Evolutionary conservation across 352 stramenopile genomes (phyloP).

Genomic region (Hyaloperonospora arabidopsidis): DNA sequence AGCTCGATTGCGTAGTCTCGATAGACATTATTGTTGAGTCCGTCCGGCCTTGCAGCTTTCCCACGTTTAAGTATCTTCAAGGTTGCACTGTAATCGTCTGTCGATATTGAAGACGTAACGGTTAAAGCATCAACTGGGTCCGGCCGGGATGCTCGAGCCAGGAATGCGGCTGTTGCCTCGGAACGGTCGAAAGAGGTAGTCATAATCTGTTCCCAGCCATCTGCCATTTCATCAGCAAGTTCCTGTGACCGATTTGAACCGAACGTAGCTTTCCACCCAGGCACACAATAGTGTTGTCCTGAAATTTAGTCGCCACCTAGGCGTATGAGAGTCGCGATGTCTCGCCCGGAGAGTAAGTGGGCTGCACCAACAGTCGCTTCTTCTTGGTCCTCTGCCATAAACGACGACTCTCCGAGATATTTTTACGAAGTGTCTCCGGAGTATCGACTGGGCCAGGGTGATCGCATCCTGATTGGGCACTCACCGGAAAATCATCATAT

Average conservation of each 20-base stretch:
- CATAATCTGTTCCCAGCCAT: background rate
- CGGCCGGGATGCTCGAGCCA: background rate
- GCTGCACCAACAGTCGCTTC: background rate
- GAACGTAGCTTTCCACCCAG: background rate
- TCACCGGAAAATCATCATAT: background rate
- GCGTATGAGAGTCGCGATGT: background rate
- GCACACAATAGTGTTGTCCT: background rate
- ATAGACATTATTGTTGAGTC: too few species aligned
- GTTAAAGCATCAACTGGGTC: background rate
- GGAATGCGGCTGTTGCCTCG: background rate
- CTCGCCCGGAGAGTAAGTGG: background rate
- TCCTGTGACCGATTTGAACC: background rate
- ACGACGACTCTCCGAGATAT: background rate
- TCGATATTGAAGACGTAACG: background rate
- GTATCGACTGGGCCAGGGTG: background rate
- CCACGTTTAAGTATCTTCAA: background rate
- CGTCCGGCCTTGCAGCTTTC: too few species aligned
- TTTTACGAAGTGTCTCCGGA: too few species aligned
- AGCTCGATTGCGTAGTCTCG: too few species aligned
- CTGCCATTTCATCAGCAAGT: background rate
- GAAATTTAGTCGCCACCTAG: background rate
- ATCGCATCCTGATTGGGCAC: background rate
- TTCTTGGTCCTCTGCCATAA: background rate
- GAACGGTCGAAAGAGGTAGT: background rate
- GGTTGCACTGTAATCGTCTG: background rate